These are phyloP conservation scores for Chlorella variabilis DNA, from an alignment of 163 green algal species.

Conservation along the genomic window DNA sequence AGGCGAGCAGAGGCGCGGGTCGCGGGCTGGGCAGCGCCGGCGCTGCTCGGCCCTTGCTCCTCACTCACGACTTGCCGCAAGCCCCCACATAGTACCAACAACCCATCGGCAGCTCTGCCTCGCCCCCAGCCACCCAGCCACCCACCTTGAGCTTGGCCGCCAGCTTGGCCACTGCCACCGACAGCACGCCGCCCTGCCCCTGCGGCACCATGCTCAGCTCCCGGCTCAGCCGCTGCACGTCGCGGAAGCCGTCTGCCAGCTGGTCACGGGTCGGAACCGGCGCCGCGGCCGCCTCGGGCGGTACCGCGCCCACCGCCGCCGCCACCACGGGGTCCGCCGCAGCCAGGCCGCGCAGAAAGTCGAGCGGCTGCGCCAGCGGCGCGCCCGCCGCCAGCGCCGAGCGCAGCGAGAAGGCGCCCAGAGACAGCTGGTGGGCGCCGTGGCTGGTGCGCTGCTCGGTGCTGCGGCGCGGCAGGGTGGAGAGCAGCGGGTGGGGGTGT, in stretches of 20 bases:
- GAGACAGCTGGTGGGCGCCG: slow-evolving; percentile 37
- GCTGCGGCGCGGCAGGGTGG: slow-evolving; percentile 2
- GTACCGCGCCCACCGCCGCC: slow-evolving; percentile 18
- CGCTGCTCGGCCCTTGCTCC: no score
- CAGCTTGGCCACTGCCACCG: slow-evolving; percentile 43
- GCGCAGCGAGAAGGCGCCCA: slow-evolving; percentile 39
- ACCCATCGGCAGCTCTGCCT: neutral
- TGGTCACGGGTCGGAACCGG: slow-evolving; percentile 22
- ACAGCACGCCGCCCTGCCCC: slow-evolving; percentile 41
- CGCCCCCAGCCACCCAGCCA: no score
- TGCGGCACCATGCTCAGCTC: slow-evolving; percentile 35
- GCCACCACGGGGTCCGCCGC: slow-evolving; percentile 28
- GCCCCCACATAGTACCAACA: no score
- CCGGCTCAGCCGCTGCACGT: slow-evolving; percentile 21
- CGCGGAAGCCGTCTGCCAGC: slow-evolving; percentile 21
- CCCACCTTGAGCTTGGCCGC: slow-evolving; percentile 44
- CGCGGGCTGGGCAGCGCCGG: no score
- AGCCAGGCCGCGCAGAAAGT: neutral
- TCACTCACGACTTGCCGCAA: no score
- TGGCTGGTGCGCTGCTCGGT: slow-evolving; percentile 33
- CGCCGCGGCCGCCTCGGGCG: neutral
- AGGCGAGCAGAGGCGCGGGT: no score
- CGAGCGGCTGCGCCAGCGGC: slow-evolving; percentile 24
- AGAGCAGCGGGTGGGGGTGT: neutral
- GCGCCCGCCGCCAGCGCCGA: slow-evolving; percentile 16